Evolutionary conservation across 2,329 filamentous ascomycete species (phyloP), one percentile per base, ranked within the genome.

Genomic region (Paecilomyces sp.): DNA sequence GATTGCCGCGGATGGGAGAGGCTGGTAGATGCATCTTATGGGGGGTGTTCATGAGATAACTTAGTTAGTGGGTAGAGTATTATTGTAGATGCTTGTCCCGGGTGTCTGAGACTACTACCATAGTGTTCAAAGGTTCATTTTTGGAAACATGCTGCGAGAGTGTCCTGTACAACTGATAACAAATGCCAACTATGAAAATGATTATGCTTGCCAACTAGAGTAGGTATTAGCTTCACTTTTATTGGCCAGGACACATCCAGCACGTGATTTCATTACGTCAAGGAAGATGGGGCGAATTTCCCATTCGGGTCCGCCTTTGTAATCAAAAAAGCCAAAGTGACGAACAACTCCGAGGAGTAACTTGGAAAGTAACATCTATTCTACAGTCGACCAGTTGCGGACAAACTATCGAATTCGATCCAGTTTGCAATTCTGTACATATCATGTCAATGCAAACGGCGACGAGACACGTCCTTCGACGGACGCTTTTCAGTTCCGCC

Each of bases 401-500:
- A 54, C 52, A 54, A 33, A 54, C 22, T 25, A 13, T 54, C 52
- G 22, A 54, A 54, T 12, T 22, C 13, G 15, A 3, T 25, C 24
- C 31, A 18, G 25, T n/a, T 15, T 28, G n/a, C 3, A 22, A 36
- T 55, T 36, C 33, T 15, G 55, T 12, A 60, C 41, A 67, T 55
- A 18, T 15, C n/a, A 74, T 75, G 73, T 70, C 72, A 61, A 51
- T 71, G 54, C 71, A 67, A 59, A 64, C 67, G 62, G 59, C 65
- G 58, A 72, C 73, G n/a, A 69, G 70, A 56, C 66, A 59, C 25
- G 69, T 76, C 65, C 56, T 74, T 18, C 68, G 67, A 7, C 70
- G 69, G 31, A 66, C 71, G 2, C 59, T 74, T 18, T 59, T 70
- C 55, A 64, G 58, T 33, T 60, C 59, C 57, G 60, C 62, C 57